Base-by-base conservation (phyloP, 352 stramenopile genomes). In the Plasmopara muralis region DNA sequence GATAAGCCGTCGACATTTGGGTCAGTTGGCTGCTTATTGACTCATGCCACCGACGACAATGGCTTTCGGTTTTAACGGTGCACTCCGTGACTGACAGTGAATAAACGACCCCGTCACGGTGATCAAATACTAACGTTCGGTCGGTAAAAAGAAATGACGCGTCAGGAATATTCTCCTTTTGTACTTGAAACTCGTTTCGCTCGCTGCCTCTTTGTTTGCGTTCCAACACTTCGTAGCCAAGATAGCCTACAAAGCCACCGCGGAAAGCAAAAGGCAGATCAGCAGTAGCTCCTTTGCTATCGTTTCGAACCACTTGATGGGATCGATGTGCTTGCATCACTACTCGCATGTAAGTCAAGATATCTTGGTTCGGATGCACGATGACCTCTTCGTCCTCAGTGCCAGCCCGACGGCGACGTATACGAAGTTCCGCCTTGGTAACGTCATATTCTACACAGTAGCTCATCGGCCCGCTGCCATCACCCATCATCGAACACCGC, bases 71-170 rank as follows among this genome's bases (percentile, higher is more conserved):
- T 55, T 66, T 16, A 1, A 8, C 31, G 5, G 52, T 35, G 16
- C 7, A 58, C 47, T 55, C 49, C 43, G 50, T 48, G 12, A 92
- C 44, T 38, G 68, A 89, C 31, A 97, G 62, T 9, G 89, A 63
- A 64, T 96, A 97, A 61, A 93, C 78, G 18, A 72, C 62, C 7
- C 47, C 43, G 0, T 78, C 79, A 2, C 59, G 57, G 54, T 97
- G 88, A 66, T 98, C 87, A 62, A 93, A 97, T 15, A 96, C 73
- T 16, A 97, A 52, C 41, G 78, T 80, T 43, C 83, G 77, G 57
- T 97, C 87, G 29, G 79, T 83, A 67, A 97, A 96, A 7, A 97
- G 41, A 65, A 97, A 93, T 2, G 89, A 93, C 13, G 88, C 72
- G 41, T 95, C 87, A 10, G 93, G 93, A 20, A 93, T 75, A 39